These are phyloP conservation scores for Penicillium freii DNA, from an alignment of 2,329 filamentous ascomycete species.

Conservation along the genomic window DNA sequence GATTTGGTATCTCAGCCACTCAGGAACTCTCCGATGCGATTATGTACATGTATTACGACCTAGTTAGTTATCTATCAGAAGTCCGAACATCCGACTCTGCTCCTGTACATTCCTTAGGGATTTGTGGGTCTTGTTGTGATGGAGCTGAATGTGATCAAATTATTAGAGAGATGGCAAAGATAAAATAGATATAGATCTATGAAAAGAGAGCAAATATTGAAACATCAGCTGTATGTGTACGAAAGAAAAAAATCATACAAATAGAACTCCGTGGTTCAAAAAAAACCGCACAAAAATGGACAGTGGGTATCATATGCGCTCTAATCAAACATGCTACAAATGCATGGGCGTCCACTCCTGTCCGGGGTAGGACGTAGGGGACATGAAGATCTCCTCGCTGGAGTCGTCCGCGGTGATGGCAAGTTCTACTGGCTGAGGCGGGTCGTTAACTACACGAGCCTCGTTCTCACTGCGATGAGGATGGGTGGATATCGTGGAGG, in stretches of 20 bases:
- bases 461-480: constrained; percentile 22
- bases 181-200: not conserved
- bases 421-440: constrained; percentile 34
- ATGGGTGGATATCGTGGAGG: constrained; percentile 14
- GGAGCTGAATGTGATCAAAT: not conserved
- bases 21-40: no score
- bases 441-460: constrained; percentile 23
- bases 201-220: not conserved
- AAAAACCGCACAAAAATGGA: not conserved
- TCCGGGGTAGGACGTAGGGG: constrained; percentile 49
- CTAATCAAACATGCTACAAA: constrained; percentile 6
- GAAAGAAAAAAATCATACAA: not conserved
- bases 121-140: no score
- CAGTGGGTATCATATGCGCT: not conserved
- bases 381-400: constrained; percentile 49
- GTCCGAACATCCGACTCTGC: not conserved
- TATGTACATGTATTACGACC: no score
- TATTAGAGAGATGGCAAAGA: not conserved
- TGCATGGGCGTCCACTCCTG: constrained; percentile 46
- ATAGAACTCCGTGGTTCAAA: not conserved
- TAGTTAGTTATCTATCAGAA: no score
- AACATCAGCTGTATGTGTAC: no score
- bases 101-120: no score
- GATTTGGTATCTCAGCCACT: no score
- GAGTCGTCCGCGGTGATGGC: constrained; percentile 37